A percentile compares a stretch with the other conserved stretches of the same genome.
Evolutionary conservation across 1,139 yeast genomes (phyloP).

Genomic region (Wickerhamiella pararugosa): DNA sequence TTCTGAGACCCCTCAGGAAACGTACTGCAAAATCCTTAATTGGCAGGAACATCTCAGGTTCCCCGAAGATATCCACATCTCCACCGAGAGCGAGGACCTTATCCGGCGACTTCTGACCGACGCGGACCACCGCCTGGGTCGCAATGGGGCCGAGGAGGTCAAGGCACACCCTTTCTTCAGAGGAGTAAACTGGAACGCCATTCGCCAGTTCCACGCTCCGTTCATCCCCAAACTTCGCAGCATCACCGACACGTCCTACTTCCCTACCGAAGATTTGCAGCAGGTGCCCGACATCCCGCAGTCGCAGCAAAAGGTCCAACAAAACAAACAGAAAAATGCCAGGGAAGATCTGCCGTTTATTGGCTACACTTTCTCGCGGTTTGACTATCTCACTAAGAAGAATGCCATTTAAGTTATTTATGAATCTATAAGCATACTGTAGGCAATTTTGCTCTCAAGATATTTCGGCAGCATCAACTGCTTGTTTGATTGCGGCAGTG

Average conservation of each 20-base stretch:
- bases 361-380: constrained; percentile 90
- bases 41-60: constrained; percentile 89
- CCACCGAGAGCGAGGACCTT: constrained; percentile 88
- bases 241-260: constrained; percentile 90
- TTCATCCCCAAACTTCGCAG: constrained; percentile 74
- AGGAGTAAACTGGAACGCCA: constrained; percentile 94
- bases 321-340: constrained; percentile 28
- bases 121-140: constrained; percentile 76
- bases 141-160: constrained; percentile 90
- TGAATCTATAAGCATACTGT: not conserved
- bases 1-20: constrained; percentile 97
- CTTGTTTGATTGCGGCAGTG: not conserved
- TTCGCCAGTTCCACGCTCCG: constrained; percentile 88
- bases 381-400: constrained; percentile 79
- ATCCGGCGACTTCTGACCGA: constrained; percentile 69
- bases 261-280: constrained; percentile 95
- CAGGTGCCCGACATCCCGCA: constrained; percentile 86
- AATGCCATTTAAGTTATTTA: constrained; percentile 42
- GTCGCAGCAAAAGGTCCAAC: constrained; percentile 12
- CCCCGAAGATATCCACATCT: constrained; percentile 90
- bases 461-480: not conserved
- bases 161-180: constrained; percentile 85
- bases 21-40: constrained; percentile 83
- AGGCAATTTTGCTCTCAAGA: not conserved
- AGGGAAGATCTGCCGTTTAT: constrained; percentile 85